phyloP scores from a whole-genome alignment of 176 grass and related monocot species.

The Lolium perenne region DNA sequence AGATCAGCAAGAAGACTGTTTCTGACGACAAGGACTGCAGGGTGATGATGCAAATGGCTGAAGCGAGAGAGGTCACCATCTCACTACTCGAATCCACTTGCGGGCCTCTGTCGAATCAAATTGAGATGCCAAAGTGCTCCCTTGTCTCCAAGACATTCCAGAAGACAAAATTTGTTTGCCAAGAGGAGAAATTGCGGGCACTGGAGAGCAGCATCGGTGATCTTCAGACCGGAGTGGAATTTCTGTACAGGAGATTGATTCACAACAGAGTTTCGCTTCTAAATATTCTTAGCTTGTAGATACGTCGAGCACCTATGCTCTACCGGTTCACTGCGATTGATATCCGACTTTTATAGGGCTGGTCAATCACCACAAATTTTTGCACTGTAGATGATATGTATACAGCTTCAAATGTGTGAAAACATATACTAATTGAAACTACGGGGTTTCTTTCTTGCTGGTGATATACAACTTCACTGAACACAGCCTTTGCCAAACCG shows the following conservation, averaged over 20 bases:
- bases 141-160: constrained; percentile 51
- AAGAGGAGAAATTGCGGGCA: constrained; percentile 41
- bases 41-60: constrained; percentile 37
- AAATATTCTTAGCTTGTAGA: constrained; percentile 49
- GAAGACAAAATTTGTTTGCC: constrained; percentile 43
- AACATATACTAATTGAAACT: too few relatives aligned
- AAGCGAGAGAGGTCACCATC: constrained; percentile 49
- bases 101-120: constrained; percentile 33
- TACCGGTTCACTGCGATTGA: constrained; percentile 11
- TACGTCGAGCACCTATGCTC: not conserved
- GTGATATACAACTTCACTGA: too few relatives aligned
- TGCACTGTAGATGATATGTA: not conserved
- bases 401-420: constrained; percentile 21
- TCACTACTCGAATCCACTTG: constrained; percentile 48
- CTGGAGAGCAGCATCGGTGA: constrained; percentile 32
- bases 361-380: constrained; percentile 26
- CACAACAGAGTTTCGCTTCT: constrained; percentile 61
- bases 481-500: too few relatives aligned
- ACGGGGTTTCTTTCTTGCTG: too few relatives aligned
- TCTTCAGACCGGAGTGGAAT: constrained; percentile 41
- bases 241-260: constrained; percentile 50
- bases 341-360: constrained; percentile 49
- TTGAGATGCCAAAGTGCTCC: constrained; percentile 43
- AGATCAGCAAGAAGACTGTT: constrained; percentile 46
- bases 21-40: constrained; percentile 9